Conservation (phyloP, 192 early-diverging fungal species). For the Globomyces pollinis-pini region DNA sequence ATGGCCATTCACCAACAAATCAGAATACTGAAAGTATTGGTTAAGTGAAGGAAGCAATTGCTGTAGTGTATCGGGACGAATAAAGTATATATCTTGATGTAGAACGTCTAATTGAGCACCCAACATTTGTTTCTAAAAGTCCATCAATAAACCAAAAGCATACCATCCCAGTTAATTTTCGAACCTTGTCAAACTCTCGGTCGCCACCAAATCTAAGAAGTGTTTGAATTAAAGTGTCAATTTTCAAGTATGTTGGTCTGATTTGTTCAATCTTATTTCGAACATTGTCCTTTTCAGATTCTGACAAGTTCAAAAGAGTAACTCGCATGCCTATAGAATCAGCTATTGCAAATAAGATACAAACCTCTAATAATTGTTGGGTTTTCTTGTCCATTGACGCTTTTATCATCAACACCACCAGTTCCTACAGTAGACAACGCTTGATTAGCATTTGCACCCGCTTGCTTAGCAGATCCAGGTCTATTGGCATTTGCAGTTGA, state of each 20-base stretch:
- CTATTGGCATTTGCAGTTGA: neutral
- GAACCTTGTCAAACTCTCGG: neutral
- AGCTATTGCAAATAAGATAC: neutral
- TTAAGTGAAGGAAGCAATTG: constrained; percentile 3
- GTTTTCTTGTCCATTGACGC: neutral
- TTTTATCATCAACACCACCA: too few relatives aligned
- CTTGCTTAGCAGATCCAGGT: neutral
- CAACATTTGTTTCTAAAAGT: constrained; percentile 2
- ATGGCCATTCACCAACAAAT: neutral
- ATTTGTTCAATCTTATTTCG: constrained; percentile 9
- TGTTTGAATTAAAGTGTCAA: neutral
- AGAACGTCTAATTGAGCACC: constrained; percentile 7
- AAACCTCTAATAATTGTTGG: neutral
- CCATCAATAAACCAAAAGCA: neutral
- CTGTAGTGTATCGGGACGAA: constrained; percentile 3
- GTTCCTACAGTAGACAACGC: too few relatives aligned
- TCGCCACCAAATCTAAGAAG: constrained; percentile 1
- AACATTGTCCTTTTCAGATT: constrained; percentile 1
- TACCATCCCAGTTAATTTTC: constrained; percentile 7
- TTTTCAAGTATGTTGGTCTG: neutral
- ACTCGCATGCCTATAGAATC: constrained; percentile 10
- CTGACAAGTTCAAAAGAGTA: constrained; percentile 3
- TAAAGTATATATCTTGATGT: constrained; percentile 6
- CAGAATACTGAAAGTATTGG: constrained; percentile 7
- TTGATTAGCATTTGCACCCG: neutral